Evolutionary conservation across 192 early-diverging fungal species (phyloP).

Genomic region (Powellomyces hirtus): DNA sequence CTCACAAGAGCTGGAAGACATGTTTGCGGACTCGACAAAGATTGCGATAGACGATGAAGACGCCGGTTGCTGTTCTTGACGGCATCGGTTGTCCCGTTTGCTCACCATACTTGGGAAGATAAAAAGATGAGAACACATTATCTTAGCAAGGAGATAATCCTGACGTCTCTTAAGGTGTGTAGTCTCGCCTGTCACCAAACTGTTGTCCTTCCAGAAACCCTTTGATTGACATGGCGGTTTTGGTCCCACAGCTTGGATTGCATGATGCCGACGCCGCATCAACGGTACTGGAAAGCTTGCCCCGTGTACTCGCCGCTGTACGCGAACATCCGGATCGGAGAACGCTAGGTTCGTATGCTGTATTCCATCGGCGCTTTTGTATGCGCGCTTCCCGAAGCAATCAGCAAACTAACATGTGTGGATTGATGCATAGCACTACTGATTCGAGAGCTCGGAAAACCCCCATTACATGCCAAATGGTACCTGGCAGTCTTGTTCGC

Average conservation of each 20-base stretch:
- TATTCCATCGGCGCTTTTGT: no score
- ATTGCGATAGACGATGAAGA: constrained; percentile 13
- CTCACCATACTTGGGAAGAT: background rate
- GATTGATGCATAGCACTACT: constrained; percentile 26
- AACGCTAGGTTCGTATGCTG: background rate
- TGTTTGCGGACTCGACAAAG: background rate
- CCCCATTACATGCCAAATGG: constrained; percentile 31
- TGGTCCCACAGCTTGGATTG: background rate
- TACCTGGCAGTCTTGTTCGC: constrained; percentile 33
- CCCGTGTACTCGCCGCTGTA: background rate
- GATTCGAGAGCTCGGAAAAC: constrained; percentile 33
- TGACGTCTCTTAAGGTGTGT: constrained; percentile 6
- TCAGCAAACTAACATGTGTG: no score
- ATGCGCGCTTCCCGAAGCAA: no score
- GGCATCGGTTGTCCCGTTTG: constrained; percentile 3
- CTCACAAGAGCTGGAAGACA: background rate
- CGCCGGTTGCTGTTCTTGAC: constrained; percentile 9
- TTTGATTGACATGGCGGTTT: background rate
- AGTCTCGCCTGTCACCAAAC: no score
- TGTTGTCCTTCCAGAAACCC: constrained; percentile 20
- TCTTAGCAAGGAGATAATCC: background rate
- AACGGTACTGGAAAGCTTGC: background rate
- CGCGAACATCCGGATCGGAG: background rate
- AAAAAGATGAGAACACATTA: background rate
- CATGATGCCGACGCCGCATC: background rate